phyloP scores from a whole-genome alignment of 441 rosid genomes.

The Adansonia madagascariensis region DNA sequence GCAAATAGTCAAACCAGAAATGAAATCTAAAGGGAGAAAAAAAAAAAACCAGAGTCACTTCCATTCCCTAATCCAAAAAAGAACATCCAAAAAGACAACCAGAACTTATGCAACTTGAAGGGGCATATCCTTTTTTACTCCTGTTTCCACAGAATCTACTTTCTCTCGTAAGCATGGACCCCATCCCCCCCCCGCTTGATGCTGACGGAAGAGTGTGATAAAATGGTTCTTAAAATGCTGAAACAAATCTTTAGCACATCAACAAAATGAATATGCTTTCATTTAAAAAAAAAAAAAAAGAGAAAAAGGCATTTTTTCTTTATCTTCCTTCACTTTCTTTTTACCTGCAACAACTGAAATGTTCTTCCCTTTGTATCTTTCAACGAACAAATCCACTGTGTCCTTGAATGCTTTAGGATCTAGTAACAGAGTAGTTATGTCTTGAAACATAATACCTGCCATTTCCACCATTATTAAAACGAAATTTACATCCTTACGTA shows the following conservation, averaged over 20 bases:
- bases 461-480: slow-evolving; percentile 24
- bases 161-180: slow-evolving; percentile 41
- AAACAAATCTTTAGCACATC: slow-evolving; percentile 27
- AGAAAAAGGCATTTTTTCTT: background rate
- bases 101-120: slow-evolving; percentile 34
- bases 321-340: background rate
- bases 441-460: slow-evolving; percentile 92
- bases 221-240: background rate
- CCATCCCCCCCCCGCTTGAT: slow-evolving; percentile 35
- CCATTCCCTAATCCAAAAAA: slow-evolving; percentile 37
- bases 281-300: background rate
- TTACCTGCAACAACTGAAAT: slow-evolving; percentile 93
- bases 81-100: slow-evolving; percentile 24
- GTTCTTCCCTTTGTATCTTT: slow-evolving; percentile 73
- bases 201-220: slow-evolving; percentile 33
- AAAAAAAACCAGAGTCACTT: slow-evolving; percentile 29
- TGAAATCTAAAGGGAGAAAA: slow-evolving; percentile 30
- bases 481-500: background rate
- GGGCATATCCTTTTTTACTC: slow-evolving; percentile 29
- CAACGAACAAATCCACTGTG: slow-evolving; percentile 79
- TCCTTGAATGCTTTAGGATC: slow-evolving; percentile 85
- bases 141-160: slow-evolving; percentile 30
- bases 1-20: slow-evolving; percentile 54
- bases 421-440: slow-evolving; percentile 72
- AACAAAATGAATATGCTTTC: background rate